phyloP scores from a whole-genome alignment of 345 rosid species.

The Eucalyptus regnans region DNA sequence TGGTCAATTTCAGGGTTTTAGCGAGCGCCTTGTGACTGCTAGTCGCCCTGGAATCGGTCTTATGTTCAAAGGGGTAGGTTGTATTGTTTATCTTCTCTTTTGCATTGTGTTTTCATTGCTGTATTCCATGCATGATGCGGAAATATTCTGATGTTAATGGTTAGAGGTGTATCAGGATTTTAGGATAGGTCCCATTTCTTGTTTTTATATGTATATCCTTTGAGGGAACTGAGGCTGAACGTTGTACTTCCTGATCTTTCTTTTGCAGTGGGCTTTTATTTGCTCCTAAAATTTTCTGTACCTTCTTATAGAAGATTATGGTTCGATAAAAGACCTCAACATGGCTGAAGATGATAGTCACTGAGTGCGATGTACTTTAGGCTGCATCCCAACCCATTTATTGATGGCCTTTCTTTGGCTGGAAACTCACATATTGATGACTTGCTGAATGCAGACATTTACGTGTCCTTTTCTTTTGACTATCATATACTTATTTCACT shows the following conservation, averaged over 20 bases:
- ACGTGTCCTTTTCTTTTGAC: background rate
- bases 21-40: conserved; percentile 74
- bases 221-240: background rate
- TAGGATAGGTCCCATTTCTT: background rate
- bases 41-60: conserved; percentile 84
- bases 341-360: background rate
- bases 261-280: background rate
- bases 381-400: background rate
- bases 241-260: background rate
- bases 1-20: conserved; percentile 65
- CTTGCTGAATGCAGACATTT: background rate
- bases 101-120: background rate
- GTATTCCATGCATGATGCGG: background rate
- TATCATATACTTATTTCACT: background rate
- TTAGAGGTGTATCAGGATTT: background rate
- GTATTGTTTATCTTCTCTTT: background rate
- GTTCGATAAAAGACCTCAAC: background rate
- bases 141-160: background rate
- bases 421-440: background rate
- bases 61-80: conserved; percentile 90
- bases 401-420: background rate
- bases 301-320: background rate
- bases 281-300: background rate
- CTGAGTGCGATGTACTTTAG: background rate
- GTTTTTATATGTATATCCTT: background rate